Conservation (phyloP, 2,329 filamentous ascomycete genomes). For the Alternaria tenuissima region DNA sequence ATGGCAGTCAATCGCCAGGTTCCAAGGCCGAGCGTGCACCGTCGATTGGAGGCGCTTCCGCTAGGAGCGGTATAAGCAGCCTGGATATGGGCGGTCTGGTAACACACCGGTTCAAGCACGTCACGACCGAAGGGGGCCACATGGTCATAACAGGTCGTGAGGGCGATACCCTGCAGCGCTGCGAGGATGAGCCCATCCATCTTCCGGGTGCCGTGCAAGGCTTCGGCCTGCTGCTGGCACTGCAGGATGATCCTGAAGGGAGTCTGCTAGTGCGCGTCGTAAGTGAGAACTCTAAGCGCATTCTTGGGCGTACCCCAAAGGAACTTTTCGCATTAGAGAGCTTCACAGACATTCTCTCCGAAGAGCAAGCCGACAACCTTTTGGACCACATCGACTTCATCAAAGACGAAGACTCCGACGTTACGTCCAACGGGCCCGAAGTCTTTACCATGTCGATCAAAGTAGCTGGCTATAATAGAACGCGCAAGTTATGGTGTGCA, state of each 20-base stretch:
- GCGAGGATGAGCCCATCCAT: conserved; percentile 91
- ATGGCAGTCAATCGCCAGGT: conserved; percentile 34
- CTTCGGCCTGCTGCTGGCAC: conserved; percentile 78
- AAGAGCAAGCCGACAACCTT: conserved; percentile 84
- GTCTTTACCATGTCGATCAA: conserved; percentile 82
- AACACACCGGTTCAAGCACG: conserved; percentile 80
- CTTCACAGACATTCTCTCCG: conserved; percentile 83
- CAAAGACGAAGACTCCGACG: conserved; percentile 80
- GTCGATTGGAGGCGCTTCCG: conserved; percentile 41
- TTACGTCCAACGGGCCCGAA: conserved; percentile 78
- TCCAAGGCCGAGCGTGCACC: conserved; percentile 30
- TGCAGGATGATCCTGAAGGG: conserved; percentile 73
- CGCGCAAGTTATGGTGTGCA: conserved; percentile 83
- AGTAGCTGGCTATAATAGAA: conserved; percentile 59
- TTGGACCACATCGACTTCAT: conserved; percentile 90
- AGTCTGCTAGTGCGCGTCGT: conserved; percentile 75
- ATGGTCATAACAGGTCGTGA: conserved; percentile 82
- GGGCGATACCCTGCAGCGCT: conserved; percentile 74
- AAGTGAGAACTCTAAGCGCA: conserved; percentile 79
- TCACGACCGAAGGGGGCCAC: conserved; percentile 79
- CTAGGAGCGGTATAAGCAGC: conserved; percentile 46
- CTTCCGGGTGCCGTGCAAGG: conserved; percentile 82
- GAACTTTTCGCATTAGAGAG: conserved; percentile 77
- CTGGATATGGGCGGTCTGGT: conserved; percentile 61
- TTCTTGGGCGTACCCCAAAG: conserved; percentile 79